Evolutionary conservation across 306 rosid species (phyloP).

Genomic region (Sesbania bispinosa): DNA sequence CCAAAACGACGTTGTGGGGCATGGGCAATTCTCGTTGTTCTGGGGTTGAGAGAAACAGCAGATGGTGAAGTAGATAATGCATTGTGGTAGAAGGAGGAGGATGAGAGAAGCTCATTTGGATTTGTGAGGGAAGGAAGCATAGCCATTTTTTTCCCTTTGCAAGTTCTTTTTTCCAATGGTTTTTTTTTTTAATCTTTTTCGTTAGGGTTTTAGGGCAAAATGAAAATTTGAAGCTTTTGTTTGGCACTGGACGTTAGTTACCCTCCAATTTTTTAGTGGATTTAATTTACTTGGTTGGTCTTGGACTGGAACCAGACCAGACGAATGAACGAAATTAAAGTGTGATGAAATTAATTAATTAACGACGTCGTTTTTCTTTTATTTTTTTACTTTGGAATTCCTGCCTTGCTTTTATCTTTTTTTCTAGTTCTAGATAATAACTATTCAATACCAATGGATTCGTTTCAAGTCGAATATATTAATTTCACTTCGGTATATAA

Average conservation of each 20-base stretch:
- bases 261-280: not conserved
- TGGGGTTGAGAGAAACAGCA: conserved; percentile 27
- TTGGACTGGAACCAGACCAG: not conserved
- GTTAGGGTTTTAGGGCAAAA: conserved; percentile 39
- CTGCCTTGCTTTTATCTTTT: too few relatives aligned
- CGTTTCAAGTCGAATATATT: too few relatives aligned
- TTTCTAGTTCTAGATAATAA: too few relatives aligned
- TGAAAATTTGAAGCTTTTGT: not conserved
- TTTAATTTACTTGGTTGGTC: not conserved
- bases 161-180: not conserved
- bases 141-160: conserved; percentile 39
- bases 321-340: not conserved
- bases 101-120: conserved; percentile 46
- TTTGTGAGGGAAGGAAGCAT: conserved; percentile 45
- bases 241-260: not conserved
- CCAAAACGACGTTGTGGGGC: conserved; percentile 32
- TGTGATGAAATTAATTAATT: not conserved
- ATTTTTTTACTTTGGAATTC: not conserved
- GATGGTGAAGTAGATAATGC: conserved; percentile 30
- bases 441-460: too few relatives aligned
- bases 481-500: too few relatives aligned
- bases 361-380: not conserved
- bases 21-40: not conserved
- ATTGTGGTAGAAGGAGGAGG: conserved; percentile 35
- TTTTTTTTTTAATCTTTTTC: not conserved